Evolutionary conservation across 257 asterid species (phyloP), one percentile per base, ranked within the genome.

Genomic region (Parsonsia alboflavescens): DNA sequence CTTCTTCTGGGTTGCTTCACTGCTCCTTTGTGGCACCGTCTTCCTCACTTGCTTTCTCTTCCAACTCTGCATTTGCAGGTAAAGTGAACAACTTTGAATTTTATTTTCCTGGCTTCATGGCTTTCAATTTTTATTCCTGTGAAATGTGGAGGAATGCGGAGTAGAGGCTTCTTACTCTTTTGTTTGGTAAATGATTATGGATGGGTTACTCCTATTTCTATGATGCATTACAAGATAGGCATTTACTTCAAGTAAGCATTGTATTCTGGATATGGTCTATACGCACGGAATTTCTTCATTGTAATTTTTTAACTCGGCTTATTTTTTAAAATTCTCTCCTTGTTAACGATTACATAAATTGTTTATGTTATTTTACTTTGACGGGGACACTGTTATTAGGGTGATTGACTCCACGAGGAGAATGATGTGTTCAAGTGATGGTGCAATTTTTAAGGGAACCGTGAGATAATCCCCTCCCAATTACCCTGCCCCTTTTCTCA

Each of bases 1-100:
- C 39, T 33, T 33, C 73, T 75, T 66, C 89, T 41, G 93, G 88
- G 52, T 26, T 72, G 75, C 91, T 90, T 72, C 92, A 82, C 78
- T 87, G 82, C 78, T 80, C 93, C 79, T 87, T 89, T 74, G 70
- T 93, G 22, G 78, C 75, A 11, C 54, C 88, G 19, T 72, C 85
- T 75, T 78, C 85, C 8, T 73, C 87, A 1, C 89, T 89, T 61
- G 87, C 93, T 24, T 76, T 85, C 80, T 79, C 89, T 72, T 82
- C 93, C 64, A 78, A 78, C 21, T 84, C 85, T 59, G 76, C 90
- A 4, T 92, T 90, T 82, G 85, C 93, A 69, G 96, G 97, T 89
- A 62, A 61, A 58, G 5, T 24, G 41, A 13, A 12, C 64, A 50
- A 49, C 2, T 30, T 61, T 11, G 5, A 22, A 36, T 46, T 9